A percentile compares a stretch with the other conserved stretches of the same genome.
Conservation (phyloP, 441 rosid species). For the Pelargonium australe region DNA sequence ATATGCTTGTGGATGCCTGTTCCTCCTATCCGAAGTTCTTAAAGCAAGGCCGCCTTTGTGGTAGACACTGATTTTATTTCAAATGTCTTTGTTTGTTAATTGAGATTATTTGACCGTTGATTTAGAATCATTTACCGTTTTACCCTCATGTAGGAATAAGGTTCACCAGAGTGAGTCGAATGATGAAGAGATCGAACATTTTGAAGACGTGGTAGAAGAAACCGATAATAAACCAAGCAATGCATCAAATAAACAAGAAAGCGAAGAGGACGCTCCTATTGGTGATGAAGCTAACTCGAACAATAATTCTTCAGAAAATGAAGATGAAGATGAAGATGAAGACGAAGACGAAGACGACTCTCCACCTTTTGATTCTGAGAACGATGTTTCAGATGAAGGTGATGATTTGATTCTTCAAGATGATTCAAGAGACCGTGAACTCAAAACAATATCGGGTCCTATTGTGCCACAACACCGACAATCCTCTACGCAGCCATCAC, state of each 20-base stretch:
- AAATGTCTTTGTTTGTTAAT: background rate
- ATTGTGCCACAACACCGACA: conserved; percentile 26
- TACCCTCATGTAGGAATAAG: conserved; percentile 58
- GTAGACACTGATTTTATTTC: conserved; percentile 27
- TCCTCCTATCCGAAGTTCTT: conserved; percentile 89
- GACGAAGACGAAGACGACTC: conserved; percentile 40
- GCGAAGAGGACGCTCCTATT: conserved; percentile 19
- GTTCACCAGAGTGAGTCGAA: conserved; percentile 63
- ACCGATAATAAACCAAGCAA: conserved; percentile 31
- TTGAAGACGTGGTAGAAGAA: conserved; percentile 76
- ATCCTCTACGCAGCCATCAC: conserved; percentile 28
- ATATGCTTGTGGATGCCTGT: conserved; percentile 87
- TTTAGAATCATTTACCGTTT: background rate
- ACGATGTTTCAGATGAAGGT: conserved; percentile 50
- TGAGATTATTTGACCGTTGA: background rate
- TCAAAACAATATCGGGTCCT: conserved; percentile 25
- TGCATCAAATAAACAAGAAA: conserved; percentile 30
- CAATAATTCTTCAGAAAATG: conserved; percentile 54
- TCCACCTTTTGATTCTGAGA: conserved; percentile 45
- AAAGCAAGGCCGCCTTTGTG: conserved; percentile 84
- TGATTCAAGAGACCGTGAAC: conserved; percentile 29
- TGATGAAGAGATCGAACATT: conserved; percentile 80
- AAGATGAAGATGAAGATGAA: conserved; percentile 52
- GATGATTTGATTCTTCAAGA: conserved; percentile 42
- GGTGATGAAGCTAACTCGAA: conserved; percentile 30